Base-by-base conservation (phyloP, 192 early-diverging fungal species). In the Diversispora epigaea region DNA sequence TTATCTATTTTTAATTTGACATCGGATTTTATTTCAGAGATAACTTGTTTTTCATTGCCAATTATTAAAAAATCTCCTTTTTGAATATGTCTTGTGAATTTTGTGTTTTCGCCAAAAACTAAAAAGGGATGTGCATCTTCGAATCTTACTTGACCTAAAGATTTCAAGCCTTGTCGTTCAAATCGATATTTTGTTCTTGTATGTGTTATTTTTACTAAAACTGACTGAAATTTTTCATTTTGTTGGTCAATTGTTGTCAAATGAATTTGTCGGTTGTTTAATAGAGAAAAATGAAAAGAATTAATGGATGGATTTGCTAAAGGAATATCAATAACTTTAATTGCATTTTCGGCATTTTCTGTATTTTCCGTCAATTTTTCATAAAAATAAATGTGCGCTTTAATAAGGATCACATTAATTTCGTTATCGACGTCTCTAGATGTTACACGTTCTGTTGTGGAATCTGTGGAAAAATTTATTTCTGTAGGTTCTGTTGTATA, bases 161-260 rank as follows among this genome's bases (percentile, higher is more conserved):
- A 49, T 49, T 14, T 49, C 12, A 61, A 2, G 9, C 14, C 3
- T 4, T 73, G 17, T 58, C 71, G 17, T 39, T 62, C 58, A 14
- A 73, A 61, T 19, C 45, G 43, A 11, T 61, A 73, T 60, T 73
- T 22, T 43, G 55, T 73, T 62, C 61, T 73, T 21, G 55, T 57
- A 40, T 62, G 57, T 15, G 71, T 73, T 14, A 73, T 61, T 58
- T 49, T 61, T 21, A 60, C 71, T 25, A 47, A 47, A 14, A 32
- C 4, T 9, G 71, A 73, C 12, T 47, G 39, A n/a, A 73, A 73
- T 5, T 19, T 21, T 6, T 17, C 22, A 50, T 50, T 50, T 60
- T 73, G 21, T 25, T 47, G 14, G 21, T 73, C 44, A 3, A 73
- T 40, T 10, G 71, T 32, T 19, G 41, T 62, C 4, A 73, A 10